phyloP scores from a whole-genome alignment of 1,284 basidiomycete genomes.

The Cryptococcus deneoformans region DNA sequence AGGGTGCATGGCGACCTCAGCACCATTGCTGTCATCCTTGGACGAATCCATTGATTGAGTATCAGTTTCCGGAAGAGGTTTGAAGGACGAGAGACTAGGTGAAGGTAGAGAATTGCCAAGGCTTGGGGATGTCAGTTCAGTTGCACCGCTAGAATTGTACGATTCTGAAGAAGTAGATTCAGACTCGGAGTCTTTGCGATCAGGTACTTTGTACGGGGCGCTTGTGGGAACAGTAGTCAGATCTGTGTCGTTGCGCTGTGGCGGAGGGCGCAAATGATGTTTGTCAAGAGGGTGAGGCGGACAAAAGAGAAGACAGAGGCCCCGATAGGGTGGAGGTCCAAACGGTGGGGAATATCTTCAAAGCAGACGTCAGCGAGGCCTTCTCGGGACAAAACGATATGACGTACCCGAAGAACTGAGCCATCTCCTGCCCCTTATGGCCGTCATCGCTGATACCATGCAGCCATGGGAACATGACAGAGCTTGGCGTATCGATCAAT shows the following conservation, averaged over 20 bases:
- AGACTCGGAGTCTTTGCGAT: constrained; percentile 30
- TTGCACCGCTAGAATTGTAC: constrained; percentile 29
- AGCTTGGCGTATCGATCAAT: constrained; percentile 44
- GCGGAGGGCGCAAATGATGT: not conserved
- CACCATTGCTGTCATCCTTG: constrained; percentile 2
- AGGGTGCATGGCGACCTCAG: constrained; percentile 46
- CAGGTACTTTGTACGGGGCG: constrained; percentile 8
- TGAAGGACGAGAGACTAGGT: constrained; percentile 5
- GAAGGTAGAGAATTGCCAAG: constrained; percentile 14
- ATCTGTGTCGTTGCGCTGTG: not conserved
- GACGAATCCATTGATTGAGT: not conserved
- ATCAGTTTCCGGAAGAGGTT: constrained; percentile 3
- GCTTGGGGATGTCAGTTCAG: constrained; percentile 30
- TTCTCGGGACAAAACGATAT: too few species aligned
- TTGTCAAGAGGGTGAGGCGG: constrained; percentile 36
- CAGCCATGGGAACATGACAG: constrained; percentile 49
- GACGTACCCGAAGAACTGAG: constrained; percentile 45
- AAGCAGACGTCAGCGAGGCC: not conserved
- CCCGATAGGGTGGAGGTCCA: constrained; percentile 48
- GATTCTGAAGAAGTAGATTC: constrained; percentile 40
- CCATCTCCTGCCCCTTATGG: constrained; percentile 43
- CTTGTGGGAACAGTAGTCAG: not conserved
- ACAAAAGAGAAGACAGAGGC: constrained; percentile 38
- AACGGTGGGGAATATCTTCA: constrained; percentile 36
- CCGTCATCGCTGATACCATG: constrained; percentile 50